A percentile compares a stretch with the other conserved stretches of the same genome.
phyloP scores from a whole-genome alignment of 2,329 filamentous ascomycete species.

The Fusarium burgessii region DNA sequence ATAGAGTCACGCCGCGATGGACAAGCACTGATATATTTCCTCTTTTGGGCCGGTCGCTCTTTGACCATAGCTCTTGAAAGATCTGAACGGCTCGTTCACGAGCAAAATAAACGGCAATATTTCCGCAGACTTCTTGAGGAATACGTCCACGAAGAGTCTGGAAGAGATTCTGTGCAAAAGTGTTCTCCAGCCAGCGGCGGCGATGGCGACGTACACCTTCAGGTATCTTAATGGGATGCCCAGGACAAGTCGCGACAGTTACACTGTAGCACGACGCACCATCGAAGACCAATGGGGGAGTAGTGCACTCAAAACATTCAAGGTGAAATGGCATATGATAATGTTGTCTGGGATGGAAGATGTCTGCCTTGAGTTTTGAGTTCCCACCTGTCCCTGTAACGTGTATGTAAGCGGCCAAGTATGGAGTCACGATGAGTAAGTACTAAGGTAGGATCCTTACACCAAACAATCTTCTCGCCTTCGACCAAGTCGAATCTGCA shows the following conservation, averaged over 20 bases:
- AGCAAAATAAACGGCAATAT: accelerated
- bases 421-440: too few relatives aligned
- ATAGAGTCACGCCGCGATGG: too few relatives aligned
- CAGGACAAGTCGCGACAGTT: neutral
- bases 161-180: accelerated
- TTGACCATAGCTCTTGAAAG: neutral
- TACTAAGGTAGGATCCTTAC: too few relatives aligned
- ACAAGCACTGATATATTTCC: too few relatives aligned
- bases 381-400: too few relatives aligned
- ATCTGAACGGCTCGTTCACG: neutral
- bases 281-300: too few relatives aligned
- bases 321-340: too few relatives aligned
- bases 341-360: too few relatives aligned
- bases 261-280: accelerated
- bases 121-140: accelerated
- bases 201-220: accelerated
- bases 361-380: too few relatives aligned
- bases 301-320: neutral
- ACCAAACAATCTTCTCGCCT: too few relatives aligned
- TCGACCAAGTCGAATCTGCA: too few relatives aligned
- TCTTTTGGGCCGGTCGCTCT: accelerated
- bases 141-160: accelerated
- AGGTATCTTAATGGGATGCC: accelerated
- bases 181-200: neutral
- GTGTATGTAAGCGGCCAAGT: too few relatives aligned